A percentile compares a stretch with the other conserved stretches of the same genome.
These are phyloP conservation scores for Linanthus parryae DNA, from an alignment of 148 eudicot species.

Conservation along the genomic window DNA sequence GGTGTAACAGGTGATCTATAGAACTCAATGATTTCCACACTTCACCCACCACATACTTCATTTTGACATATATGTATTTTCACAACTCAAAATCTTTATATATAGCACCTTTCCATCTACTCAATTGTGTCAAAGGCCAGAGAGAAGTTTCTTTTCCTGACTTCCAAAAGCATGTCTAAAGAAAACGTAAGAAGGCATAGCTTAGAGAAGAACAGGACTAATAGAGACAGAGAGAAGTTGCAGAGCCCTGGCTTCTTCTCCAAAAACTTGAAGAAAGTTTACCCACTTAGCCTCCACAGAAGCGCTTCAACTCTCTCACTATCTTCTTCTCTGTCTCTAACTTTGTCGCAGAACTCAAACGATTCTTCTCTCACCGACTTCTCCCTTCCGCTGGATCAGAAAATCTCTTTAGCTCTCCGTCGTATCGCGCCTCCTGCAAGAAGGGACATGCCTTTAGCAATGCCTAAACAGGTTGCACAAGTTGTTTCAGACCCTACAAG, in stretches of 20 bases:
- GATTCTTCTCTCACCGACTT: conserved; percentile 63
- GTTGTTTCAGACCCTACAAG: conserved; percentile 11
- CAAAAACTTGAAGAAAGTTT: conserved; percentile 69
- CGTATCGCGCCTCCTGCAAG: conserved; percentile 26
- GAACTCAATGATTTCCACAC: too few relatives aligned
- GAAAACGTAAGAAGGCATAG: conserved; percentile 42
- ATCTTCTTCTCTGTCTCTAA: conserved; percentile 64
- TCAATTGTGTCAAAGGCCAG: too few relatives aligned
- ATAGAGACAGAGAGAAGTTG: conserved; percentile 43
- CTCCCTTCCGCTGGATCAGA: conserved; percentile 59
- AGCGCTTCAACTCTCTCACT: conserved; percentile 66
- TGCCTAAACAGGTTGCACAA: conserved; percentile 16
- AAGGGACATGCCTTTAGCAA: conserved; percentile 17
- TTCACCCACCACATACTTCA: too few relatives aligned
- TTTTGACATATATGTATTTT: too few relatives aligned
- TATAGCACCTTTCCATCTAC: too few relatives aligned
- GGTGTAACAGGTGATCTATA: too few relatives aligned
- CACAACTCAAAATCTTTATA: too few relatives aligned
- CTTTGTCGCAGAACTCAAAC: conserved; percentile 63
- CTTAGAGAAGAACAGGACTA: conserved; percentile 47
- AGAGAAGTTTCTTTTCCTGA: too few relatives aligned
- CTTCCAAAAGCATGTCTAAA: conserved; percentile 53
- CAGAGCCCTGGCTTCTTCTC: conserved; percentile 42
- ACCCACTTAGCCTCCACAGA: conserved; percentile 60
- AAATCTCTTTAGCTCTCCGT: conserved; percentile 49